Base-by-base conservation (phyloP, 2,329 filamentous ascomycete genomes). In the Alternaria alternata region DNA sequence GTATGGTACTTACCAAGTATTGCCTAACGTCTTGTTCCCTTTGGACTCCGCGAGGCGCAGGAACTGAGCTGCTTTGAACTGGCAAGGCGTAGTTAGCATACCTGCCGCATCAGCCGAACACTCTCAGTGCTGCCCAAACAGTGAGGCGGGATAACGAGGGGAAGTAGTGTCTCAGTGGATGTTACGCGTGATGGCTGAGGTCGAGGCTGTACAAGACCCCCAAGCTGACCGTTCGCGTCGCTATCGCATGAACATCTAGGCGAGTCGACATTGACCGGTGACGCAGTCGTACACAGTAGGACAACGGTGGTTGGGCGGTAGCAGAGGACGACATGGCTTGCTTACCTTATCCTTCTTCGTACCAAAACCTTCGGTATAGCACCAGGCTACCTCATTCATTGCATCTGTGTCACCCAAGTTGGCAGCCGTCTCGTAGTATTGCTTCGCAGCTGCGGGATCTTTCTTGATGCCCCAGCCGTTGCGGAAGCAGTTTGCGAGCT, bases 281-380 rank as follows among this genome's bases (percentile, higher is more conserved):
- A 71, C 63, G 60, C 44, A 43, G 52, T 63, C 46, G 63, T 51
- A 34, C 42, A 39, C 28, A 28, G 54, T 52, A 51, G 46, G 49
- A 55, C 49, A 52, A 46, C 54, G 53, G 66, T 47, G 32, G 56
- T 54, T 46, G 51, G 26, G 32, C 42, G 38, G 28, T 36, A 49
- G 43, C 18, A 54, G 48, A 51, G 20, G 61, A 41, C 49, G 47
- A 55, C 43, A 46, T 51, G 49, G 39, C 51, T 57, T 62, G 87
- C 92, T 80, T 85, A 97, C 94, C 91, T 97, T 98, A 83, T 99
- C 94, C 80, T 98, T 99, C 79, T 93, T 95, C 75, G 93, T 94
- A 34, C 95, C 95, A 80, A 96, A 97, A n/a, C 95, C 95, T 76
- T 97, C 91, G 28, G 96, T 80, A 84, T 95, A 98, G 82, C 95